Evolutionary conservation across 805 yeast genomes (phyloP).

Genomic region (Wickerhamomyces sydowiorum): DNA sequence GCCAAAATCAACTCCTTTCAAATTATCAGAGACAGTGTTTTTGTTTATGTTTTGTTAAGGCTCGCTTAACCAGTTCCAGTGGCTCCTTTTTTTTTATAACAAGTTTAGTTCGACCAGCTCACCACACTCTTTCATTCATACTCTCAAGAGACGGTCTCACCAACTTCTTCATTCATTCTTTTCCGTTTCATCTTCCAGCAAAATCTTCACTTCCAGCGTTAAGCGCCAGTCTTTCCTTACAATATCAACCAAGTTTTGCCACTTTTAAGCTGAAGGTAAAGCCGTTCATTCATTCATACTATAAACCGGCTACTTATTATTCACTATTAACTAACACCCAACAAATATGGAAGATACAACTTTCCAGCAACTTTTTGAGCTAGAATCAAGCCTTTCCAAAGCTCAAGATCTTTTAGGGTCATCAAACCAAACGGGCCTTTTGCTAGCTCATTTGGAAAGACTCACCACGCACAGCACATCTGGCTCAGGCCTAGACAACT

Average conservation of each 20-base stretch:
- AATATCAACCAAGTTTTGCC: no score
- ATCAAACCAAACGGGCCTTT: neutral
- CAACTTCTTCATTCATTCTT: no score
- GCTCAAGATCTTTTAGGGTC: neutral
- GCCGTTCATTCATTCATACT: neutral
- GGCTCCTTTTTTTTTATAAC: no score
- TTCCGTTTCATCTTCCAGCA: neutral
- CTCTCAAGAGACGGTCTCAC: no score
- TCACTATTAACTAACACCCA: neutral
- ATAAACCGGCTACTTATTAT: no score
- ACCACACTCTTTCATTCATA: no score
- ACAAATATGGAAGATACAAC: conserved; percentile 11
- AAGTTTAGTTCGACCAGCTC: no score
- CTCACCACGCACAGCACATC: conserved; percentile 4
- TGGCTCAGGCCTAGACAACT: conserved; percentile 3
- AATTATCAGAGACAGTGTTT: no score
- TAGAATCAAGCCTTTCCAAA: conserved; percentile 6
- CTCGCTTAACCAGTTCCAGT: no score
- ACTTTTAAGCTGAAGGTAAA: no score
- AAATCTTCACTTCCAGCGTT: neutral
- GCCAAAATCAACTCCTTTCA: no score
- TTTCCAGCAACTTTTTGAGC: conserved; percentile 16
- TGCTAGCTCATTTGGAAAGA: conserved; percentile 1
- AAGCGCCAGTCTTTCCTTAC: neutral
- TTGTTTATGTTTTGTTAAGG: no score